Evolutionary conservation across 2,329 filamentous ascomycete genomes (phyloP), one percentile per base, ranked within the genome.

Genomic region (Fusarium coffeatum): DNA sequence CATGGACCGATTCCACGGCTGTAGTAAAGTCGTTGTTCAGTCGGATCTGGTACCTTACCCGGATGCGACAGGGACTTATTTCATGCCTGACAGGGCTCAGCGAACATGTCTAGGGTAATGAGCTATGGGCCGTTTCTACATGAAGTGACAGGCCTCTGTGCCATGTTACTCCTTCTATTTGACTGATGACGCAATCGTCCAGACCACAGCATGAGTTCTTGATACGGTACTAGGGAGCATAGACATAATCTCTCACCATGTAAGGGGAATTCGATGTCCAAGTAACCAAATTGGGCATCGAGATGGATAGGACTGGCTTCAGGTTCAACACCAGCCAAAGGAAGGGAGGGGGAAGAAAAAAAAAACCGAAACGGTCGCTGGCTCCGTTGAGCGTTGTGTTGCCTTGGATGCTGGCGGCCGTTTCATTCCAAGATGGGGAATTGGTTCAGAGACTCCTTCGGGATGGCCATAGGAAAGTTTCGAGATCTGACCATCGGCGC

Each of bases 401-500:
- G 27, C 25, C 46, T 53, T 63, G 57, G 32, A 55, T 22, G 25
- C 20, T 12, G 34, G 18, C 9, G 18, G 41, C 41, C 18, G 54
- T 70, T 48, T 64, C 45, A 30, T 54, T 42, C 54, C 12, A 27
- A 30, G 23, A 28, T 40, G 34, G 55, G 41, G 28, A 53, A 41
- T 16, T 25, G 27, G 25, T 56, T 43, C 47, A 45, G 62, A 32
- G 55, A 45, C 16, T 53, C 46, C 27, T 41, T 12, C 60, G 58
- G 55, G 42, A 57, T 59, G 28, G 37, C 43, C 54, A 63, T 53
- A 23, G 40, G 43, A 34, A 32, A 27, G 61, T 66, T 71, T 71
- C 57, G 53, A 47, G 54, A 45, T 53, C 50, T 42, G 25, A 37
- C 25, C 32, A 40, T 42, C 34, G 41, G 37, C 28, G 22, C 28